phyloP scores from a whole-genome alignment of 768 basidiomycete species.

The Mycena floridula region DNA sequence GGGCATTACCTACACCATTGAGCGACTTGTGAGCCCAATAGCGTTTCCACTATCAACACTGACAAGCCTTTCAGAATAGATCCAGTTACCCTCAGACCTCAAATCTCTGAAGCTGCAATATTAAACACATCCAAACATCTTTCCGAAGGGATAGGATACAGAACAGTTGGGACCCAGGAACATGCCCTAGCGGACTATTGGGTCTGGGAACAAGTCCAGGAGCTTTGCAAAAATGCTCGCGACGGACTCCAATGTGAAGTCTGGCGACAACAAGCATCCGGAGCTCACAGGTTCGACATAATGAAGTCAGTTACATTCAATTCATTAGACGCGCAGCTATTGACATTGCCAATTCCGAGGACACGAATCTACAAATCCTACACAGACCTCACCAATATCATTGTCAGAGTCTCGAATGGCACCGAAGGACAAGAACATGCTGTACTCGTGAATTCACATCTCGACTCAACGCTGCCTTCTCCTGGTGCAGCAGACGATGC shows the following conservation, averaged over 20 bases:
- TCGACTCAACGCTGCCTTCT: conserved; percentile 86
- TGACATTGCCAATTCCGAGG: conserved; percentile 89
- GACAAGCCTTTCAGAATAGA: conserved; percentile 35
- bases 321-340: too few species aligned
- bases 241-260: conserved; percentile 76
- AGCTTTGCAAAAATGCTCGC: conserved; percentile 33
- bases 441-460: conserved; percentile 81
- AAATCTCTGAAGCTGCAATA: conserved; percentile 66
- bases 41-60: too few species aligned
- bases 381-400: conserved; percentile 80
- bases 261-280: conserved; percentile 85
- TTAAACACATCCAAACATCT: conserved; percentile 58
- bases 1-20: too few species aligned
- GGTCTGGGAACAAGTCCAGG: conserved; percentile 67
- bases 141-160: conserved; percentile 84
- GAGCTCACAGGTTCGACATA: conserved; percentile 70
- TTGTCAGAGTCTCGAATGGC: conserved; percentile 80
- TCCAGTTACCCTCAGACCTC: conserved; percentile 47
- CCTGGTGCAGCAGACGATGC: conserved; percentile 90
- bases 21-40: too few species aligned
- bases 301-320: too few species aligned
- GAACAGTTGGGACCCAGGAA: conserved; percentile 87
- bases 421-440: conserved; percentile 75
- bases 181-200: conserved; percentile 82
- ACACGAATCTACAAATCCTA: conserved; percentile 83